Evolutionary conservation across 2,329 filamentous ascomycete species (phyloP).

Genomic region (Cordyceps fumosorosea): DNA sequence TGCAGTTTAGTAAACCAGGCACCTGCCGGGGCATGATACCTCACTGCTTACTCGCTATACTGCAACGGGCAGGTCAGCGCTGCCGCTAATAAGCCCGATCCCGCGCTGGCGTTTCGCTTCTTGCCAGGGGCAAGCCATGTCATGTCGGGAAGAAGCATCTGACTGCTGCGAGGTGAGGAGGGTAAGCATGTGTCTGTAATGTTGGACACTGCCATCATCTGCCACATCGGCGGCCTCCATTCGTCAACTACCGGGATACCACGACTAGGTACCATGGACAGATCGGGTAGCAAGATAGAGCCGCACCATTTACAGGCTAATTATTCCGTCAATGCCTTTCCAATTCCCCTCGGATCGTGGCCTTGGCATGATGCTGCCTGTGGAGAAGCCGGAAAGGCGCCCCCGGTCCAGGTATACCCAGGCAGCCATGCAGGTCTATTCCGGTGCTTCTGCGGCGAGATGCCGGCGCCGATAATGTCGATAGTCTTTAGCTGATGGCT

Average conservation of each 20-base stretch:
- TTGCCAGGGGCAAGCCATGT: not conserved
- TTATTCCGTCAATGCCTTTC: not conserved
- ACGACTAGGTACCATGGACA: not conserved
- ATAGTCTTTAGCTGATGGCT: not conserved
- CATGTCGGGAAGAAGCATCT: not conserved
- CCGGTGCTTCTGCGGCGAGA: constrained; percentile 9
- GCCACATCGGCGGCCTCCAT: not conserved
- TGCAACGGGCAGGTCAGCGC: constrained; percentile 1
- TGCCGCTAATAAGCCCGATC: not conserved
- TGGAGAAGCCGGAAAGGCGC: not conserved
- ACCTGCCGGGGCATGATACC: not conserved
- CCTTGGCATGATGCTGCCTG: not conserved
- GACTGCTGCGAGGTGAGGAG: not conserved
- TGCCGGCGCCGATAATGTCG: not conserved
- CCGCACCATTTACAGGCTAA: not conserved
- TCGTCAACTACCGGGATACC: too few species aligned
- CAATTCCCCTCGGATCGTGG: not conserved
- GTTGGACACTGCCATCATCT: not conserved
- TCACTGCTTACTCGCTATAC: constrained; percentile 11
- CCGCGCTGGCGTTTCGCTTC: not conserved
- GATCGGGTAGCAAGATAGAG: not conserved
- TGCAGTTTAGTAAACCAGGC: not conserved
- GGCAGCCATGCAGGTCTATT: not conserved
- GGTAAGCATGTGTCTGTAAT: not conserved
- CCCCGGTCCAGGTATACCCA: not conserved